Base-by-base conservation (phyloP, 2,329 filamentous ascomycete species). In the Cercospora citrullina region DNA sequence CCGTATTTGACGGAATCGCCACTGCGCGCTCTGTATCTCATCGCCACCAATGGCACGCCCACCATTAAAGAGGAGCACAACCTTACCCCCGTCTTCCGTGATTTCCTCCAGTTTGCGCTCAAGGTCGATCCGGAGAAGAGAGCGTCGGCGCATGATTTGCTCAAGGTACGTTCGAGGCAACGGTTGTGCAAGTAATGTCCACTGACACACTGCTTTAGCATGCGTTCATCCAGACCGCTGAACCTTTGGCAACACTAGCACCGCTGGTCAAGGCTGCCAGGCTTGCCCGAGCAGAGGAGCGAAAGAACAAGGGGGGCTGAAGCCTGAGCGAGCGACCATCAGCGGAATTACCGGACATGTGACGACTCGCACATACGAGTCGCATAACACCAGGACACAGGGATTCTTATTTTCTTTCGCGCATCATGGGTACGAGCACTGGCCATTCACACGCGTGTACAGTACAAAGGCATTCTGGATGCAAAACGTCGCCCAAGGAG, bases 101-200 rank as follows among this genome's bases (percentile, higher is more conserved):
- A 98, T 79, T 99, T 98, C 80, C 83, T 99, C 71, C 89, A 91
- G 76, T 93, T 97, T 80, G 94, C 95, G 5, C 85, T 99, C 64
- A 96, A 96, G 84, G 95, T 99, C 5, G 95, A 98, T 77, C 94
- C 95, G 1, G 95, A 98, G 82, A 97, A 97, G 87, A 87, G 95
- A 81, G 94, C 94, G 45, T 97, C 93, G 77, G 95, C 95, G 39
- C 92, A 97, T 81, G 94, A 98, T 83, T 82, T 99, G 69, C 84
- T 99, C 74, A 89, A 92, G 83, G 95, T 98, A 86, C 83, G 91
- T 63, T 42, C 36, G 16, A 60, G 14, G 14, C 39, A 26, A 60
- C 10, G 16, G 18, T n/a, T 33, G 21, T 53, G 51, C 23, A 26
- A 28, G 16, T 14, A 12, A 28, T 7, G 23, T 31, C 4, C 6